Conservation (phyloP, 495 filamentous ascomycete species). For the Xylaria acuta region DNA sequence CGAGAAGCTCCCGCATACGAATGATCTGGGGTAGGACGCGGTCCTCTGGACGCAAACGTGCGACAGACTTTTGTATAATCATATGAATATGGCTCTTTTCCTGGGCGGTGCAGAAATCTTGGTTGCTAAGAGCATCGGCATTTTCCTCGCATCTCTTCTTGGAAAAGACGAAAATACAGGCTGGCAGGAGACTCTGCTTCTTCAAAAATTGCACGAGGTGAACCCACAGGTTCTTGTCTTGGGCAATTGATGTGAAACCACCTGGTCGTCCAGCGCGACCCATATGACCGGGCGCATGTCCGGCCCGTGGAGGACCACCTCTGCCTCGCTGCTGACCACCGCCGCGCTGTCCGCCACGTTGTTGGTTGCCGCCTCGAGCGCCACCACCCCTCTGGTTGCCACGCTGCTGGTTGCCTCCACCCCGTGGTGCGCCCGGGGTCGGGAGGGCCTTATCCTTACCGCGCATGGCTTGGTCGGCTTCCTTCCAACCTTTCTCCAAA, state of each 20-base stretch:
- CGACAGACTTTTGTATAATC: conserved; percentile 95
- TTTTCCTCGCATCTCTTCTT: conserved; percentile 98
- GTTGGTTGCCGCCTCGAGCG: conserved; percentile 51
- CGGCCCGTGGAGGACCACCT: conserved; percentile 63
- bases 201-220: conserved; percentile 88
- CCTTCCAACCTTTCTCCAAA: conserved; percentile 90
- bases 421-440: conserved; percentile 54
- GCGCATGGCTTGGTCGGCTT: conserved; percentile 81
- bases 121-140: conserved; percentile 90
- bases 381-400: conserved; percentile 61
- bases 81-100: conserved; percentile 98
- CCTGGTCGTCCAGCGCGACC: conserved; percentile 81
- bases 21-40: conserved; percentile 87
- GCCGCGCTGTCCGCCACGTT: conserved; percentile 63
- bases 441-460: conserved; percentile 76
- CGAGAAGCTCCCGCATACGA: conserved; percentile 81
- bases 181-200: conserved; percentile 84
- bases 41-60: conserved; percentile 90
- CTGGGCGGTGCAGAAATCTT: conserved; percentile 87
- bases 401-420: conserved; percentile 61
- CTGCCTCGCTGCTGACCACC: conserved; percentile 62
- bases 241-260: conserved; percentile 83
- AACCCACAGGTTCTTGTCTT: conserved; percentile 98
- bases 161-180: conserved; percentile 97
- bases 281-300: conserved; percentile 76